Percentiles rank a stretch among this genome's conserved stretches.
Evolutionary conservation across 2,329 filamentous ascomycete species (phyloP).

Genomic region (Lecanicillium sp.): DNA sequence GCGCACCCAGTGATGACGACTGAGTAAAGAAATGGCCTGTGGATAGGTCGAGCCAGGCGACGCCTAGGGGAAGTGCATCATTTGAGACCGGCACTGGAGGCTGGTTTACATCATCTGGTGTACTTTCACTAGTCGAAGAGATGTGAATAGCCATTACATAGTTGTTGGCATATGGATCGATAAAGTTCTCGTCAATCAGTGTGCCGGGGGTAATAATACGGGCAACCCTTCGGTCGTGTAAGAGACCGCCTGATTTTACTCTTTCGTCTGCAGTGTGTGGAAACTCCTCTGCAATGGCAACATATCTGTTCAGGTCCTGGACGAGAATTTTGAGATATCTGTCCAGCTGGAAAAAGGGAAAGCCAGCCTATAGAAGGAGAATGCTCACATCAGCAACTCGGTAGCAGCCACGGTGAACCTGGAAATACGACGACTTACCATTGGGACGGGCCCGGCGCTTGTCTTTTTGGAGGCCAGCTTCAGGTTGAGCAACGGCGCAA

Average conservation of each 20-base stretch:
- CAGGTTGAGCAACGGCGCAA: conserved; percentile 76
- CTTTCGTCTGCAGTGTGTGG: conserved; percentile 63
- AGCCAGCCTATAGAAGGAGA: conserved; percentile 70
- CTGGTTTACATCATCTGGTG: not conserved
- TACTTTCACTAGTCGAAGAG: not conserved
- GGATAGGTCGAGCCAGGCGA: conserved; percentile 92
- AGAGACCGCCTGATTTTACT: conserved; percentile 65
- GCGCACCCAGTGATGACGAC: conserved; percentile 56
- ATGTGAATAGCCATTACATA: conserved; percentile 79
- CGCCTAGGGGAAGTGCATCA: conserved; percentile 48
- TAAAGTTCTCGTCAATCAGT: conserved; percentile 93
- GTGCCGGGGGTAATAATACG: conserved; percentile 92
- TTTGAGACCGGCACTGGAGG: conserved; percentile 6
- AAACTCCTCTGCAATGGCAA: conserved; percentile 92
- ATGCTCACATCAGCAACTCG: no score
- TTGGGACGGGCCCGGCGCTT: conserved; percentile 70
- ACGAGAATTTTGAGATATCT: conserved; percentile 89
- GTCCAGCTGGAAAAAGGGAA: conserved; percentile 88
- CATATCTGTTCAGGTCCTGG: conserved; percentile 81
- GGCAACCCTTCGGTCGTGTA: conserved; percentile 79
- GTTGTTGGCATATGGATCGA: conserved; percentile 90
- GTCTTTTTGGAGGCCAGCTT: conserved; percentile 79
- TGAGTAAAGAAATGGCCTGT: conserved; percentile 94
- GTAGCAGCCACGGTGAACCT: no score
- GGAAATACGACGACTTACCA: no score